Evolutionary conservation across 1,139 yeast genomes (phyloP), one percentile per base, ranked within the genome.

Genomic region (Taphrina populina): DNA sequence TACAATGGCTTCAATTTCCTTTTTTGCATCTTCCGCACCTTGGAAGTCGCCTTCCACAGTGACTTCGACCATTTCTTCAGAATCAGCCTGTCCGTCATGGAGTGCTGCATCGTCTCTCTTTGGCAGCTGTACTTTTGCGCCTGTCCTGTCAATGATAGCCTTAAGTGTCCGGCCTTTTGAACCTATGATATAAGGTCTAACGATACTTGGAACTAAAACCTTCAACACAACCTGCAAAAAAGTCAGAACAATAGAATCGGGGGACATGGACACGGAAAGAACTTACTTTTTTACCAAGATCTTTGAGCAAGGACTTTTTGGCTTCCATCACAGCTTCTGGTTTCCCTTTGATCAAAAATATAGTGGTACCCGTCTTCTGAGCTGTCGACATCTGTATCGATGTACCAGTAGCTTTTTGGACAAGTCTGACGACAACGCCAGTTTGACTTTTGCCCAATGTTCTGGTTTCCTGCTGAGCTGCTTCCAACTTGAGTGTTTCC

Each of bases 131-230:
- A 92, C 79, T 64, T 76, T 84, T 57, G 87, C 88, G 56, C 81
- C 85, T 61, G 85, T 78, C 46, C 79, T 75, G 57, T 78, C 84
- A 57, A 85, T 77, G 64, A 94, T 86, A 59, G 92, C 88, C 67
- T 82, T 85, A 70, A 94, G 79, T 61, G 77, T 84, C 63, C 78
- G 78, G 66, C 98, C 99, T 69, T 83, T 86, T 45, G 92, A 79
- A 58, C 99, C 99, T 71, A 94, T 88, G 61, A 94, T 80, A 58
- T 80, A 78, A 2, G 95, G 78, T 69, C 95, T 81, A 56, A 88
- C 78, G 63, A 80, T 79, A 24, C 92, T 79, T 36, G 98, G 97
- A 58, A 92, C 80, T 44, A 75, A 70, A 67, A 92, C 78, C 37
- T 75, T 70, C 51, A 79, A 72, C 13, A 73, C 73, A 56, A 86